phyloP scores from a whole-genome alignment of 2,329 filamentous ascomycete species.

The Diplodia sapinea region DNA sequence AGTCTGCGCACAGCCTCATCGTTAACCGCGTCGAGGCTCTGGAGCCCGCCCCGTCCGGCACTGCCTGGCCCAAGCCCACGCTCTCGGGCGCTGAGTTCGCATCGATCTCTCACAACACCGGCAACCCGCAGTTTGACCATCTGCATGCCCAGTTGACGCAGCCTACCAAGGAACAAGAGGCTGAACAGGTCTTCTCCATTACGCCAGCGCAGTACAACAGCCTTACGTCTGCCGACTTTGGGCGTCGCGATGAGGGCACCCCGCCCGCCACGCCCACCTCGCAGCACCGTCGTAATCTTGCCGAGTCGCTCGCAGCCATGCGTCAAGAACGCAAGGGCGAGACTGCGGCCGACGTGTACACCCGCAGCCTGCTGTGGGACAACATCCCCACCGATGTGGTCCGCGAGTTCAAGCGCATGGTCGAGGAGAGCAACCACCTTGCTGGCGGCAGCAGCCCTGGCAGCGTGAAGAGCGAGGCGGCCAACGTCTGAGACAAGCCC shows the following conservation, averaged over 20 bases:
- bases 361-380: constrained; percentile 90
- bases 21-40: constrained; percentile 59
- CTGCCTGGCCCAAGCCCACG: constrained; percentile 46
- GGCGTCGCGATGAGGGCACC: constrained; percentile 52
- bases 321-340: constrained; percentile 71
- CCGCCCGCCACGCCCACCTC: constrained; percentile 47
- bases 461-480: constrained; percentile 41
- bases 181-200: constrained; percentile 85
- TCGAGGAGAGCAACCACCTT: constrained; percentile 69
- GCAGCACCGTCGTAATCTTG: constrained; percentile 72
- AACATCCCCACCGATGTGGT: constrained; percentile 92
- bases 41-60: constrained; percentile 47
- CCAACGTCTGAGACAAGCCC: constrained; percentile 37
- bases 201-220: constrained; percentile 88
- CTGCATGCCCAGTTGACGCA: constrained; percentile 54
- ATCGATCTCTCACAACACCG: constrained; percentile 39
- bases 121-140: constrained; percentile 44
- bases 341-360: constrained; percentile 86
- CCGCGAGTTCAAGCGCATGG: constrained; percentile 88
- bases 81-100: constrained; percentile 46
- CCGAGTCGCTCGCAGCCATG: constrained; percentile 81
- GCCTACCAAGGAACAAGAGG: constrained; percentile 82
- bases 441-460: constrained; percentile 41
- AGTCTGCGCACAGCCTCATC: constrained; percentile 46
- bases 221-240: constrained; percentile 76